These are phyloP conservation scores for Nothophaeocryptopus gaeumannii DNA, from an alignment of 2,329 filamentous ascomycete genomes.

Conservation along the genomic window DNA sequence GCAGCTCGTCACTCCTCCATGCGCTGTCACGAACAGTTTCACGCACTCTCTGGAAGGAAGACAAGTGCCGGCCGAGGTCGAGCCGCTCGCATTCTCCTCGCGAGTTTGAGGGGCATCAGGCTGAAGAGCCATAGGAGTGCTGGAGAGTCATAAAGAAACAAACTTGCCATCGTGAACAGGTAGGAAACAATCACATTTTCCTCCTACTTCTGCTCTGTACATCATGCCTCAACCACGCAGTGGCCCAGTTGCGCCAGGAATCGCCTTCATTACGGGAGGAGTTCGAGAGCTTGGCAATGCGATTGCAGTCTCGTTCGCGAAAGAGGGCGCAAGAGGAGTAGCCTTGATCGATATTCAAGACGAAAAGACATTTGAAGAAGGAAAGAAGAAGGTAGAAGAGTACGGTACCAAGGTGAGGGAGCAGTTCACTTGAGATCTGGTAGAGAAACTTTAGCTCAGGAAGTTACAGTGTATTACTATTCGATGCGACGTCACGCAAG, in stretches of 20 bases:
- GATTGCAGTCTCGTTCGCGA: slow-evolving; percentile 28
- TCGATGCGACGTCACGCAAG: slow-evolving; percentile 31
- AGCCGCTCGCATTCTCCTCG: no score
- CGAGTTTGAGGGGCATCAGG: background rate
- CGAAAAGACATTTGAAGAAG: slow-evolving; percentile 23
- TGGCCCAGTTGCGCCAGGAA: slow-evolving; percentile 27
- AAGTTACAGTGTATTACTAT: slow-evolving; percentile 23
- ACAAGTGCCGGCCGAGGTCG: slow-evolving; percentile 8
- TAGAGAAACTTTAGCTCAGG: background rate
- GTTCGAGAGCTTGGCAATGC: slow-evolving; percentile 29
- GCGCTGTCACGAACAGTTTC: no score
- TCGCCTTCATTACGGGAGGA: slow-evolving; percentile 30
- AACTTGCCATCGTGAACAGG: no score
- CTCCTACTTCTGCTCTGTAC: no score
- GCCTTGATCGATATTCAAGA: slow-evolving; percentile 27
- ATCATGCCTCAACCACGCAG: slow-evolving; percentile 21
- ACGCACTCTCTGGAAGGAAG: no score
- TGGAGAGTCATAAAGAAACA: background rate
- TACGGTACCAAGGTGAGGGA: slow-evolving; percentile 22
- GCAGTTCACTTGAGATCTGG: no score
- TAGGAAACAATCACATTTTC: no score
- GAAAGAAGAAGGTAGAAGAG: slow-evolving; percentile 25
- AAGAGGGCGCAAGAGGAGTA: slow-evolving; percentile 27
- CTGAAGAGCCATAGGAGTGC: background rate
- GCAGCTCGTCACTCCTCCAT: no score